Evolutionary conservation across 768 basidiomycete species (phyloP).

Genomic region (Mycena olivaceomarginata): DNA sequence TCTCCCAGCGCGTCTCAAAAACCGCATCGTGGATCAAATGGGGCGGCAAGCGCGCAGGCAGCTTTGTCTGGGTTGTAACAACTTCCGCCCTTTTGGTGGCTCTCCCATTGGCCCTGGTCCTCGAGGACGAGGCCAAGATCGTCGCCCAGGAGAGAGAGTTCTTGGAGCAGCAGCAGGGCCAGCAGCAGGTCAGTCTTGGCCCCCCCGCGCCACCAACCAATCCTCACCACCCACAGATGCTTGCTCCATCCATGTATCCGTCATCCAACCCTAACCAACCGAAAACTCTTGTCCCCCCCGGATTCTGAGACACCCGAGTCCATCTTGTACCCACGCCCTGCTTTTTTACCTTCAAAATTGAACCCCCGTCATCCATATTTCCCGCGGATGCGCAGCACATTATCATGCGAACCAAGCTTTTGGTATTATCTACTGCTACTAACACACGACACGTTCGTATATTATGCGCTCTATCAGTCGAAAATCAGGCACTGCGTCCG

Average conservation of each 20-base stretch:
- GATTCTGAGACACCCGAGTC: constrained; percentile 52
- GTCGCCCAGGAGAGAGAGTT: constrained; percentile 96
- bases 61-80: constrained; percentile 95
- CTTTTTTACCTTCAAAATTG: constrained; percentile 16
- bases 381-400: constrained; percentile 36
- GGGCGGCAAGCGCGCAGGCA: constrained; percentile 85
- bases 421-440: constrained; percentile 35
- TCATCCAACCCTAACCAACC: constrained; percentile 62
- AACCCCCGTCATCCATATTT: constrained; percentile 1
- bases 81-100: constrained; percentile 96
- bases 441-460: constrained; percentile 34
- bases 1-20: constrained; percentile 76
- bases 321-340: constrained; percentile 37
- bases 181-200: constrained; percentile 82
- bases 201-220: constrained; percentile 1
- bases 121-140: constrained; percentile 98
- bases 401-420: constrained; percentile 25
- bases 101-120: constrained; percentile 91
- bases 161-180: constrained; percentile 94
- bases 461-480: constrained; percentile 23
- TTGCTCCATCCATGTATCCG: constrained; percentile 79
- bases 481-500: constrained; percentile 18
- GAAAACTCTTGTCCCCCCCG: constrained; percentile 88
- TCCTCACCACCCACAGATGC: constrained; percentile 72
- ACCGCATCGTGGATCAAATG: constrained; percentile 81